phyloP scores from a whole-genome alignment of 1,139 yeast genomes.

The Candida freyschussii region DNA sequence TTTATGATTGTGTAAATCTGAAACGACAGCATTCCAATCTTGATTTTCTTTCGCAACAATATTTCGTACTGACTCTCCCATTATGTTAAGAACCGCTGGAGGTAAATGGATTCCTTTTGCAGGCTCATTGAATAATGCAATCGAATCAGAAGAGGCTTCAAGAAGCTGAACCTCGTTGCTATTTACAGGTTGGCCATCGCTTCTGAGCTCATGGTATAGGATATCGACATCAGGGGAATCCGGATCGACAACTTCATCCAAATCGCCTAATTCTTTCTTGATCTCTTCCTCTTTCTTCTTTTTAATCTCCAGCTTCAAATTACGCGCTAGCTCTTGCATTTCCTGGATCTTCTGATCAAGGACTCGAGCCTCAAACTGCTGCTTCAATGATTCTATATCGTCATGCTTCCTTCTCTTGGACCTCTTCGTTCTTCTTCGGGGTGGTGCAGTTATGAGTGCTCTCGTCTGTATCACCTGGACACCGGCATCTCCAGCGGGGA shows the following conservation, averaged over 20 bases:
- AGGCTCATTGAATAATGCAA: conserved; percentile 20
- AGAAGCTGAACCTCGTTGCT: neutral
- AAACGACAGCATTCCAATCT: conserved; percentile 53
- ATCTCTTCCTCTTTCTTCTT: conserved; percentile 23
- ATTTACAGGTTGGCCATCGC: too few species aligned
- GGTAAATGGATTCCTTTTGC: conserved; percentile 38
- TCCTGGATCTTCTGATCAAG: conserved; percentile 36
- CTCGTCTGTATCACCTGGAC: too few species aligned
- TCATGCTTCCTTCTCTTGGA: neutral
- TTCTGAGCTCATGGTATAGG: conserved; percentile 25
- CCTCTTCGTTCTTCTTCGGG: conserved; percentile 1
- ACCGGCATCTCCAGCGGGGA: too few species aligned
- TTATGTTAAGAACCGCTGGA: conserved; percentile 33
- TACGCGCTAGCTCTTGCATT: conserved; percentile 35
- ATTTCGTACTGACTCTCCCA: conserved; percentile 45
- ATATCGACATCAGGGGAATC: conserved; percentile 31
- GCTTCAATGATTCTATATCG: neutral
- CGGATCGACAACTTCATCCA: conserved; percentile 13
- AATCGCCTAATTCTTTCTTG: conserved; percentile 8
- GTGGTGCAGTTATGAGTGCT: conserved; percentile 10
- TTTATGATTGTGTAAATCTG: conserved; percentile 34
- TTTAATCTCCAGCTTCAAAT: conserved; percentile 27
- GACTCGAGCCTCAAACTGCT: conserved; percentile 22
- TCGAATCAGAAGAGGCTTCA: conserved; percentile 3
- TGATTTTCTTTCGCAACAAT: conserved; percentile 42